Base-by-base conservation (phyloP, 2,329 filamentous ascomycete genomes). In the Coniochaeta pulveracea region DNA sequence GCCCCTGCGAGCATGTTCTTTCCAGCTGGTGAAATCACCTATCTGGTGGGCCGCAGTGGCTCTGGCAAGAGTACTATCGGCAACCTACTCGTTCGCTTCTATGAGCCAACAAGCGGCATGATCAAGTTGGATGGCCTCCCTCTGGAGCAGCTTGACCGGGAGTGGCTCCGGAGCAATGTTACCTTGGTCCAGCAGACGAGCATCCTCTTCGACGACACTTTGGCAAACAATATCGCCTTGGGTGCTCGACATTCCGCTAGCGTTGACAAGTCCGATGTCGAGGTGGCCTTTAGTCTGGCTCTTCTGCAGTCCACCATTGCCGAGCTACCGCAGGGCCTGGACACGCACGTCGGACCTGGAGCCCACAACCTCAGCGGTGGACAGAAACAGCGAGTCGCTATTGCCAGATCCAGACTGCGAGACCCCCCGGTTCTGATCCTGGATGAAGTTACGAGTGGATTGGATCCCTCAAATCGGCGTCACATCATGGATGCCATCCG, bases 61-160 rank as follows among this genome's bases (percentile, higher is more conserved):
- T 94, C 85, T 2, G 89, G 89, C 0, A 96, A 96, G 54, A 94
- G 85, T 44, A 96, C 89, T 0, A 49, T 96, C 2, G 78, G 80
- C 1, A 85, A 85, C 48, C 64, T 96, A 1, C 64, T 96, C 1
- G 65, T 86, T 33, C 73, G 78, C 10, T 82, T 93, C 44, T 94
- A 95, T 48, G 61, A 72, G 6, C 73, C 83, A 0, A 54, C 58
- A 0, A 58, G 58, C 0, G 89, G 88, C 0, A 54, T 69, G 0
- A 76, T 95, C 11, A 50, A 67, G 0, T 59, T 96, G 8, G 85
- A 93, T 46, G 76, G 71, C 1, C 51, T 67, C 2, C 58, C 72
- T 0, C 58, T 91, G 3, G 50, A 69, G n/a, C 58, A 57, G 0
- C 56, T 95, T 1, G 69, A 85, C 40, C 57, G 66, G 0, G 56